Conservation (phyloP, 106 monocot genomes). For the Dioscorea dumetorum region DNA sequence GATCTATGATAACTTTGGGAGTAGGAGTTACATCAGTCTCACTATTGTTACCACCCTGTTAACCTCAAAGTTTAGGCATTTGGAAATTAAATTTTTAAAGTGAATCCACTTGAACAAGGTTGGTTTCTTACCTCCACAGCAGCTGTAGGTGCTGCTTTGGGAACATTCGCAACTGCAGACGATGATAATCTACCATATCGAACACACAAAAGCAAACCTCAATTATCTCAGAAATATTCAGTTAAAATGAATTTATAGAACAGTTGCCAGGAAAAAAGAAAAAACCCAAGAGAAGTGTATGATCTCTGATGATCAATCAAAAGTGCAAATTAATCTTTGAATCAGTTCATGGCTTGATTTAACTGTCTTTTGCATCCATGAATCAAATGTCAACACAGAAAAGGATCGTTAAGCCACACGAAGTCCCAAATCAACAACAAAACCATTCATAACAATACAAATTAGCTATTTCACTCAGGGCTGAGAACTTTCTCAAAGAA, state of each 20-base stretch:
- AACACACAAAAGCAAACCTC: not conserved
- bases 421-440: no score
- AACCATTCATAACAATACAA: no score
- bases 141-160: slow-evolving; percentile 49
- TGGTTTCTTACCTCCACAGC: slow-evolving; percentile 58
- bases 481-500: no score
- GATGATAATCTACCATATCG: slow-evolving; percentile 30
- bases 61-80: slow-evolving; percentile 9
- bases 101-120: not conserved
- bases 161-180: slow-evolving; percentile 21
- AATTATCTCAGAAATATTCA: not conserved
- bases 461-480: no score
- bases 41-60: slow-evolving; percentile 52
- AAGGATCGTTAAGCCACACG: no score
- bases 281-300: no score
- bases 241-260: no score
- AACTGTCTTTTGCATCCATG: no score
- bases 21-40: slow-evolving; percentile 60
- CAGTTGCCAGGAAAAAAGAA: not conserved
- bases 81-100: slow-evolving; percentile 1
- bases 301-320: no score
- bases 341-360: no score
- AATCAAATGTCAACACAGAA: no score
- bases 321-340: no score
- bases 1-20: slow-evolving; percentile 94